Evolutionary conservation across 768 basidiomycete species (phyloP), one percentile per base, ranked within the genome.

Genomic region (Tricholoma hemisulphureum): DNA sequence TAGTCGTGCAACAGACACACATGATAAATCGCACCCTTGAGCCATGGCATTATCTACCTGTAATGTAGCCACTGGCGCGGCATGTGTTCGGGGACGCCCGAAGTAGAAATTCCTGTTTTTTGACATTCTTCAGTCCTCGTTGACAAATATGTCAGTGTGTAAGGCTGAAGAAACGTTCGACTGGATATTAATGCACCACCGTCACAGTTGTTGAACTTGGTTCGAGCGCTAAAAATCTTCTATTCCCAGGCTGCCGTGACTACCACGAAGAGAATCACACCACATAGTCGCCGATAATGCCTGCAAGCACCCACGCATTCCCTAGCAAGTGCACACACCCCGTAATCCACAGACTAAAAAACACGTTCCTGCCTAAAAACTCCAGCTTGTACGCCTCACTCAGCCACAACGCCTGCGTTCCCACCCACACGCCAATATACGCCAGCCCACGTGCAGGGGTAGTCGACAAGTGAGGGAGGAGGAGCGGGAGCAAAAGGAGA

Each of bases 301-400:
- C 78, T 1, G 74, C 84, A 21, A 96, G 73, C 1, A 95, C 85
- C 91, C 91, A 95, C 56, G 81, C 80, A 71, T 97, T 92, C 6
- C 87, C 85, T 5, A 78, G 66, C 9, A 95, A 78, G 65, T 96
- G 93, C 1, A 85, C 64, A 53, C 95, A 67, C 13, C 95, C 82
- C 41, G 91, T 80, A 9, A 82, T 51, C 97, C 97, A 99, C 14
- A 98, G 75, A 13, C 77, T 71, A 26, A 85, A 74, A 71, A 87
- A 94, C 10, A 91, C 90, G 52, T 84, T 76, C 57, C 85, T 69
- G 0, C 90, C 95, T 26, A 91, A 70, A 69, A 98, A 95, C 69
- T 99, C 97, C 13, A 99, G 81, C 57, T 81, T 81, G 73, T 95
- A 98, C 0, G 95, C 97, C 62, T 90, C 87, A n/a, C 80, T 80